These are phyloP conservation scores for Penicillium rolfsii DNA, from an alignment of 2,329 filamentous ascomycete genomes.

Conservation along the genomic window DNA sequence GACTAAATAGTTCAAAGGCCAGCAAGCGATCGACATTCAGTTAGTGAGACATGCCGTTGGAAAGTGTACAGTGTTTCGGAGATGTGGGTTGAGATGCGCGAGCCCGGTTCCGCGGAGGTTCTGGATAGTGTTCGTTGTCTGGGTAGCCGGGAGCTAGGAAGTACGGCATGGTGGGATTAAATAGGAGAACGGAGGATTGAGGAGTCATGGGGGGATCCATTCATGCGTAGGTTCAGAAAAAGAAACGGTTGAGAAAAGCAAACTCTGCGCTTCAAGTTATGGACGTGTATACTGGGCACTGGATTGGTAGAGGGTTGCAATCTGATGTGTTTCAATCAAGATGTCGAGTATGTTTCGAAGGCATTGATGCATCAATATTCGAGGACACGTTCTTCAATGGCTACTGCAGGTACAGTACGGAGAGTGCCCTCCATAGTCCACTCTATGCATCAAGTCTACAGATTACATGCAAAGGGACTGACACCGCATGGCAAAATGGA, in stretches of 20 bases:
- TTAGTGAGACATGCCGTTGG: neutral
- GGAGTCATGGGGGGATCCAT: neutral
- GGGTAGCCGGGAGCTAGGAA: conserved; percentile 15
- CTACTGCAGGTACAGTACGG: no score
- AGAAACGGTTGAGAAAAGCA: neutral
- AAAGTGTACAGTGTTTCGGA: neutral
- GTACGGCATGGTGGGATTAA: conserved; percentile 5
- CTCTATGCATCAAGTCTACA: neutral
- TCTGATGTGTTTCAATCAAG: conserved; percentile 4
- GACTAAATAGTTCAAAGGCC: neutral
- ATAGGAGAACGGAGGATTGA: neutral
- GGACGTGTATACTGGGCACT: neutral
- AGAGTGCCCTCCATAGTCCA: neutral
- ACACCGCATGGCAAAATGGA: neutral
- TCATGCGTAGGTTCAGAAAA: neutral
- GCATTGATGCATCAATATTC: conserved; percentile 1
- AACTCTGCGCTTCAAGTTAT: neutral
- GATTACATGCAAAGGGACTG: neutral
- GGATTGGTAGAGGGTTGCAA: neutral
- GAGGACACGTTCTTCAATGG: neutral
- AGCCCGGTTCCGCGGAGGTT: conserved; percentile 5
- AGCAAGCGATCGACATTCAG: neutral
- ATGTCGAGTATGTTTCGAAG: neutral
- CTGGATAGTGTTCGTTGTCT: conserved; percentile 14
- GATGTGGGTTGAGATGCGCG: conserved; percentile 3